Evolutionary conservation across 2,329 filamentous ascomycete genomes (phyloP).

Genomic region (Blastomyces emzantsi): DNA sequence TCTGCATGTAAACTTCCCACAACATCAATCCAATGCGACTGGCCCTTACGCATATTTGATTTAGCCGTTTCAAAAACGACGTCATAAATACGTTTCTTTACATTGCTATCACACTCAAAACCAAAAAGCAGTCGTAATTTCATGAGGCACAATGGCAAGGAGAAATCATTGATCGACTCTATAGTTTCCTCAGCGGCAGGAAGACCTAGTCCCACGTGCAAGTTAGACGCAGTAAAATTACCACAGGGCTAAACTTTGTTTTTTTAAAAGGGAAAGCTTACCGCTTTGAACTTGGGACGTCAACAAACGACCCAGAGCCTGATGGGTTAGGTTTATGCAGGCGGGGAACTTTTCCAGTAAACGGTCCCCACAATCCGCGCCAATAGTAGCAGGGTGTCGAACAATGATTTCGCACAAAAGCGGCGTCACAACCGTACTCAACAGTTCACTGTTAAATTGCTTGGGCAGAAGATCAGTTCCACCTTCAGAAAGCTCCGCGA

Average conservation of each 20-base stretch:
- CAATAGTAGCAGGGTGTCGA: slow-evolving; percentile 24
- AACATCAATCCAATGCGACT: slow-evolving; percentile 33
- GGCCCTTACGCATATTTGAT: slow-evolving; percentile 26
- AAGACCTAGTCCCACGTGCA: slow-evolving; percentile 14
- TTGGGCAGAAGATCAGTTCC: neutral
- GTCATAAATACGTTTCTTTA: slow-evolving; percentile 27
- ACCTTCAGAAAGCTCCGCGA: slow-evolving; percentile 13
- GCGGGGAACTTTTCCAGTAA: slow-evolving; percentile 23
- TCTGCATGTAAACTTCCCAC: slow-evolving; percentile 32
- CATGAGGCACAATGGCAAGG: slow-evolving; percentile 35
- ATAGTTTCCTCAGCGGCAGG: slow-evolving; percentile 30
- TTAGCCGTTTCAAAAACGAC: slow-evolving; percentile 34
- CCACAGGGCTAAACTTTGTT: neutral
- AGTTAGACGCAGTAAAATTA: neutral
- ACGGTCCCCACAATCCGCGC: slow-evolving; percentile 25
- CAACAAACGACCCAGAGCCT: slow-evolving; percentile 4
- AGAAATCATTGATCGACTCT: slow-evolving; percentile 33
- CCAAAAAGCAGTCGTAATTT: slow-evolving; percentile 36
- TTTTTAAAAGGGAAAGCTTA: neutral
- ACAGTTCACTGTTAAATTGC: slow-evolving; percentile 12
- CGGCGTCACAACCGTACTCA: slow-evolving; percentile 21
- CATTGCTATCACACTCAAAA: slow-evolving; percentile 22
- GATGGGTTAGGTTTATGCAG: slow-evolving; percentile 16
- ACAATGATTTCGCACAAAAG: slow-evolving; percentile 30
- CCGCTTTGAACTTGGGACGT: neutral